phyloP scores from a whole-genome alignment of 1,284 basidiomycete species.

The Apiotrichum domesticum region DNA sequence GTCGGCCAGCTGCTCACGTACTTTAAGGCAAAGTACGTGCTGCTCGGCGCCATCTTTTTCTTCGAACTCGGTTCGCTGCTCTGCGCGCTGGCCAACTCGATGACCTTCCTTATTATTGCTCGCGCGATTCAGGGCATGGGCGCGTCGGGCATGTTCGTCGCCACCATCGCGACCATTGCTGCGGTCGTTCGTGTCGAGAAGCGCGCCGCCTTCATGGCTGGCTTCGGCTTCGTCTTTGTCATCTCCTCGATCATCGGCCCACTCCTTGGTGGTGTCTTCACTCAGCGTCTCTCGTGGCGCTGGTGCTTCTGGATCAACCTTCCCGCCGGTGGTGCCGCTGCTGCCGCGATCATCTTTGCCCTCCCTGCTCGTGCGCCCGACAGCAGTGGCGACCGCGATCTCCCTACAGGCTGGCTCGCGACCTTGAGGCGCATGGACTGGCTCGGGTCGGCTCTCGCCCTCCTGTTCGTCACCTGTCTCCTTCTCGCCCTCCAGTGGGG shows the following conservation, averaged over 20 bases:
- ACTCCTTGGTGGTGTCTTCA: conserved; percentile 48
- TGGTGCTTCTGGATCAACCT: conserved; percentile 53
- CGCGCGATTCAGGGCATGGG: conserved; percentile 49
- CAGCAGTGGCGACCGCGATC: conserved; percentile 15
- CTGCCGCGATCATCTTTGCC: conserved; percentile 45
- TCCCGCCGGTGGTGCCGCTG: conserved; percentile 45
- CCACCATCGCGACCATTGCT: conserved; percentile 48
- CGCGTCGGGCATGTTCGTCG: conserved; percentile 41
- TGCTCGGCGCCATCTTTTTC: conserved; percentile 48
- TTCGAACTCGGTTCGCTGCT: conserved; percentile 52
- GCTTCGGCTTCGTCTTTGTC: conserved; percentile 45
- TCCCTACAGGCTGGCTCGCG: conserved; percentile 7
- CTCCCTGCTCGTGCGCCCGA: conserved; percentile 49
- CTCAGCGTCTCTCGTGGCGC: conserved; percentile 49
- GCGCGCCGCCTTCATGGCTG: conserved; percentile 45
- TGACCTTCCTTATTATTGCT: conserved; percentile 50
- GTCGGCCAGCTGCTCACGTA: conserved; percentile 47
- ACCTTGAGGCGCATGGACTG: conserved; percentile 45
- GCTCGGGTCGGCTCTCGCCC: conserved; percentile 45
- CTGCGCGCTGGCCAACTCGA: conserved; percentile 50
- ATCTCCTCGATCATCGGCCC: conserved; percentile 44
- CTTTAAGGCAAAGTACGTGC: conserved; percentile 49
- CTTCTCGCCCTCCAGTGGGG: conserved; percentile 50
- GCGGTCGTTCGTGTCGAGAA: conserved; percentile 46
- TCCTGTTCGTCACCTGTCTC: conserved; percentile 46